A percentile compares a stretch with the other conserved stretches of the same genome.
These are phyloP conservation scores for Xerocomellus intermedius DNA, from an alignment of 768 basidiomycete genomes.

Conservation along the genomic window DNA sequence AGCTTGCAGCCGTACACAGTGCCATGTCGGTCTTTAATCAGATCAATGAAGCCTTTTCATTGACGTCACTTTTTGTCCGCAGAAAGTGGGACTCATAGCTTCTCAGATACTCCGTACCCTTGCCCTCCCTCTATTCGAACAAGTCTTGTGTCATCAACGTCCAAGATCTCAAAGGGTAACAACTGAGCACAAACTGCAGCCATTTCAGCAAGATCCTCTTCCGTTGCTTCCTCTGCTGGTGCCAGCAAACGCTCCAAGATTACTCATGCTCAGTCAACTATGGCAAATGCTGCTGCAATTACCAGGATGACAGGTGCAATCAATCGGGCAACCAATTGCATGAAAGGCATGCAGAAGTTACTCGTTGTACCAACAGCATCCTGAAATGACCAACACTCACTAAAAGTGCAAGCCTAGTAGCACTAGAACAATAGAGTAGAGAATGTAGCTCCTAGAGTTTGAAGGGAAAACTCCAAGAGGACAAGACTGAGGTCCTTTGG, in stretches of 20 bases:
- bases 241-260: neutral
- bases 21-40: neutral
- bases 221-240: neutral
- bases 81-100: neutral
- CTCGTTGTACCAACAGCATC: neutral
- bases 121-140: neutral
- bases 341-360: neutral
- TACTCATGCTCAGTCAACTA: neutral
- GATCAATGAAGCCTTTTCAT: neutral
- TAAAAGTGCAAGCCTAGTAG: too few relatives aligned
- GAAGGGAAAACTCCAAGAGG: too few relatives aligned
- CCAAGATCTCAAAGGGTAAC: too few relatives aligned
- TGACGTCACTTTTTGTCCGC: neutral
- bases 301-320: neutral
- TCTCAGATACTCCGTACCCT: neutral
- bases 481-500: too few relatives aligned
- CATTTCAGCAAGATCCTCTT: neutral
- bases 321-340: neutral
- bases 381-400: too few relatives aligned
- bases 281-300: neutral
- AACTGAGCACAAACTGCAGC: too few relatives aligned
- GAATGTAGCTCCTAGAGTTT: too few relatives aligned
- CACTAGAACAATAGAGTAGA: too few relatives aligned
- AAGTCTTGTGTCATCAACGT: too few relatives aligned
- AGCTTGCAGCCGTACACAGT: neutral